These are phyloP conservation scores for Naumovozyma castellii DNA, from an alignment of 805 yeast genomes.

Conservation along the genomic window DNA sequence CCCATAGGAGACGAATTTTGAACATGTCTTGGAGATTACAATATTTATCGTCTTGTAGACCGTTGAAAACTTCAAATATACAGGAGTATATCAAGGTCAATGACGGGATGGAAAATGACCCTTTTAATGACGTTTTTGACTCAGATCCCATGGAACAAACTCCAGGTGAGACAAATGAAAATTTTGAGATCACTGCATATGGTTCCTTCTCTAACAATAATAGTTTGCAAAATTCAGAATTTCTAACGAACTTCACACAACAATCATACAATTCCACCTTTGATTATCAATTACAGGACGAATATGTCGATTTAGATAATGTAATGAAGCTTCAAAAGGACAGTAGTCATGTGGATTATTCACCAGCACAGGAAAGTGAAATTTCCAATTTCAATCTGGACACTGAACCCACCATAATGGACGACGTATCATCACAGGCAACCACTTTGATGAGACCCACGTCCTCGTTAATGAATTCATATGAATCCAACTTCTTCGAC, in stretches of 20 bases:
- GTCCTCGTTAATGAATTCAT: not conserved
- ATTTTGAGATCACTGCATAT: too few relatives aligned
- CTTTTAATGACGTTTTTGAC: too few relatives aligned
- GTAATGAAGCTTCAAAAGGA: not conserved
- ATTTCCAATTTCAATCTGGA: not conserved
- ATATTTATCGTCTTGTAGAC: too few relatives aligned
- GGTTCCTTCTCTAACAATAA: conserved; percentile 3
- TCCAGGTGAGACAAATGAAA: too few relatives aligned
- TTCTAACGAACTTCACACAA: not conserved
- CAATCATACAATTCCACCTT: not conserved
- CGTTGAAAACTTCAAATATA: too few relatives aligned
- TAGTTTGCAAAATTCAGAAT: not conserved
- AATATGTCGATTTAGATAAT: not conserved
- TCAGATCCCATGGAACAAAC: too few relatives aligned
- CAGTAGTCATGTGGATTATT: not conserved
- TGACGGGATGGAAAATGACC: not conserved
- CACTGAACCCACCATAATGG: not conserved
- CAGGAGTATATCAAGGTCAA: not conserved
- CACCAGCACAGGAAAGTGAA: not conserved
- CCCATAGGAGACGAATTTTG: conserved; percentile 69
- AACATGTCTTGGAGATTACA: conserved; percentile 68
- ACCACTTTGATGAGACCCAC: not conserved
- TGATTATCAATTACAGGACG: not conserved
- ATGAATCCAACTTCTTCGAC: not conserved
- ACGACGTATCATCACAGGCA: too few relatives aligned